Evolutionary conservation across 108 stramenopile species (phyloP).

Genomic region (Aurantiochytrium sp.): DNA sequence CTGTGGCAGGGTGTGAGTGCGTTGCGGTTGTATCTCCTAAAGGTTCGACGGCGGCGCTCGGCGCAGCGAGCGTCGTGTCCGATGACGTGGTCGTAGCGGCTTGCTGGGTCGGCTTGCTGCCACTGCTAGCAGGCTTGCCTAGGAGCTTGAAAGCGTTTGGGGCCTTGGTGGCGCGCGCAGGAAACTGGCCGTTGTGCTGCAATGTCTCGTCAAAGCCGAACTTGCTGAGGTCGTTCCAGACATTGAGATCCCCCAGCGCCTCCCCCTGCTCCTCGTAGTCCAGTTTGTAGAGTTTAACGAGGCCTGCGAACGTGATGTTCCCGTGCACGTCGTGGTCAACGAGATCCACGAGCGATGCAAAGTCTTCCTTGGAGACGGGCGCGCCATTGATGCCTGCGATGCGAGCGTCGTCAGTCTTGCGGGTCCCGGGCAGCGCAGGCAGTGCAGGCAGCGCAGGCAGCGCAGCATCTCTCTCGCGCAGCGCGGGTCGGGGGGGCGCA

Average conservation of each 20-base stretch:
- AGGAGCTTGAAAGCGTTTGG: neutral
- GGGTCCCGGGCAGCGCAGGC: neutral
- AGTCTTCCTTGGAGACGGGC: neutral
- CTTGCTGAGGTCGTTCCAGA: neutral
- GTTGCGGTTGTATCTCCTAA: no score
- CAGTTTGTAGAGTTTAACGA: conserved; percentile 13
- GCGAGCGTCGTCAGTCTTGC: neutral
- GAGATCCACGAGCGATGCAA: neutral
- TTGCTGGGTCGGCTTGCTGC: neutral
- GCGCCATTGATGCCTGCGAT: neutral
- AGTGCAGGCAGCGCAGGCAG: neutral
- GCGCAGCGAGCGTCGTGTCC: neutral
- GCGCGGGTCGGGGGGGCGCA: neutral
- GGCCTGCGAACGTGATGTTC: neutral
- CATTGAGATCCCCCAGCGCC: neutral
- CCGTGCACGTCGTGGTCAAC: neutral
- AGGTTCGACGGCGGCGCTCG: neutral
- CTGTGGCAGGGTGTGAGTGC: no score
- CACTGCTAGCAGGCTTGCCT: neutral
- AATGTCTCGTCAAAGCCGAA: neutral
- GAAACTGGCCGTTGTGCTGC: neutral
- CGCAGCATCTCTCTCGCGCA: neutral
- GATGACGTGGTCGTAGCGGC: neutral
- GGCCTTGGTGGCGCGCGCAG: neutral
- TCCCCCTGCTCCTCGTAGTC: neutral